Percentiles rank a stretch among this genome's conserved stretches.
Evolutionary conservation across 2,329 filamentous ascomycete species (phyloP).

Genomic region (Neopestalotiopsis sp.): DNA sequence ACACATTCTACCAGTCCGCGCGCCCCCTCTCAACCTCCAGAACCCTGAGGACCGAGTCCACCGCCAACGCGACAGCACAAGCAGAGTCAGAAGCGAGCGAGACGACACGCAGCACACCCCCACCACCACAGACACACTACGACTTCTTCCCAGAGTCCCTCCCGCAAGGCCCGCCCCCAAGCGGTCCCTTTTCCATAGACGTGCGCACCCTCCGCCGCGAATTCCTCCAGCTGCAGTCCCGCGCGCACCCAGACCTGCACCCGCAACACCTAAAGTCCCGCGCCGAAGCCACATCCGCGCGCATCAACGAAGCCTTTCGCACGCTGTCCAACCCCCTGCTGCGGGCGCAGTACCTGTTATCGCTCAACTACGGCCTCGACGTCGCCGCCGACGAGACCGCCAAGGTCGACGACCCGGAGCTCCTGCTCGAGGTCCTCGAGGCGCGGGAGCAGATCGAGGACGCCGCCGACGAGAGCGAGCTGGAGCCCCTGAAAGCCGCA

Average conservation of each 20-base stretch:
- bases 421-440: slow-evolving; percentile 82
- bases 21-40: neutral
- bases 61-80: neutral
- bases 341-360: slow-evolving; percentile 87
- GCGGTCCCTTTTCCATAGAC: slow-evolving; percentile 77
- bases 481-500: slow-evolving; percentile 61
- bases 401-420: slow-evolving; percentile 68
- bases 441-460: slow-evolving; percentile 77
- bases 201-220: slow-evolving; percentile 74
- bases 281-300: slow-evolving; percentile 79
- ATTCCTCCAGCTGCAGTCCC: slow-evolving; percentile 83
- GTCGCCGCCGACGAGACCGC: slow-evolving; percentile 79
- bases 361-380: slow-evolving; percentile 72
- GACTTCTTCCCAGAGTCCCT: slow-evolving; percentile 85
- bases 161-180: slow-evolving; percentile 76
- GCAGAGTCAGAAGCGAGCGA: neutral
- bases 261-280: slow-evolving; percentile 57
- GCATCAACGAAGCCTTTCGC: slow-evolving; percentile 90
- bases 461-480: slow-evolving; percentile 68
- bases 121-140: slow-evolving; percentile 68
- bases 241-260: slow-evolving; percentile 75
- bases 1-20: neutral
- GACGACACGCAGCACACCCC: neutral
- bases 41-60: neutral
- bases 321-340: slow-evolving; percentile 79